Evolutionary conservation across 805 yeast genomes (phyloP), one percentile per base, ranked within the genome.

Genomic region (Monosporozyma servazzii): DNA sequence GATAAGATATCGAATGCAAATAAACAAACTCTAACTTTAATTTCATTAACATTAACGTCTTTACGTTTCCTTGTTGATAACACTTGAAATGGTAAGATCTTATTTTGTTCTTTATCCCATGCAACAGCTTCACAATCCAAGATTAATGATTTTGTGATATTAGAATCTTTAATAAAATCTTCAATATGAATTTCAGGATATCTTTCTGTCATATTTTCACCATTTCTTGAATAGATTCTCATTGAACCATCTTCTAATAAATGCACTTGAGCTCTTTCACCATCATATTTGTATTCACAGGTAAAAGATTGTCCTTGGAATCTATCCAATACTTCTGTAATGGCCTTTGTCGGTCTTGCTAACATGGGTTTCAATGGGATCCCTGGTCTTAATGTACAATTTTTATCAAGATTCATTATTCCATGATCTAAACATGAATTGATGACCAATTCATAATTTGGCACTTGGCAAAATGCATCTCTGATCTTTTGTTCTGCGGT

Each of bases 51-150:
- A 51, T 86, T 83, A 5, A 93, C 99, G 59, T 84, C 96, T 66
- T 93, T 93, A 49, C 98, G 78, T 70, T 93, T 93, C 66, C 99
- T 79, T 0, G 99, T 93, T 1, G 96, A 85, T 48, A 93, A 71
- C 0, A 88, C 85, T 67, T 93, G 99, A 69, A 93, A 93, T 1
- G 99, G 99, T 51, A 93, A 71, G 52, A 93, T 91, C 66, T 84
- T 86, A n/a, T 79, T 67, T 21, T 76, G 74, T 49, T 77, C 84
- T 51, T 83, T 73, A 67, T 91, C 96, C 95, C 96, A 93, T 0
- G 99, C 99, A 8, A 93, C 99, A 7, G 96, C 96, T 69, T 93
- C 99, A 70, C 96, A 86, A 66, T 93, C 99, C 52, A 93, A 67
- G 53, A 93, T 88, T 66, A 91, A 74, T 8, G 86, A 77, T 41